Evolutionary conservation across 2,329 filamentous ascomycete species (phyloP).

Genomic region (Allantophomopsis lycopodina): DNA sequence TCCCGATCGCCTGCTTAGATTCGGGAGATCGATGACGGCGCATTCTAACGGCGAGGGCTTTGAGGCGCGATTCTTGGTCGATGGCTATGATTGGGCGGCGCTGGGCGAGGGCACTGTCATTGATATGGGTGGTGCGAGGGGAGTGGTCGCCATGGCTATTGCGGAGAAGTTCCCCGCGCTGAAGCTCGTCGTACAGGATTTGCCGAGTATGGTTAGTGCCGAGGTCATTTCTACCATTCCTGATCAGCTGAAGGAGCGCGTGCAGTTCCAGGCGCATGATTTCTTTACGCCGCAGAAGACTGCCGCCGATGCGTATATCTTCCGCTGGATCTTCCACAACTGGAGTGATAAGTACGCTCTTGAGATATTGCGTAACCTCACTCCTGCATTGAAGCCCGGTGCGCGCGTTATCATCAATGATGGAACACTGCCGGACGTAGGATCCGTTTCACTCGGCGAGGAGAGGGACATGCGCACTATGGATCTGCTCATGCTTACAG

Average conservation of each 20-base stretch:
- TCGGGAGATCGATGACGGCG: constrained; percentile 19
- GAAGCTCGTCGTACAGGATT: constrained; percentile 13
- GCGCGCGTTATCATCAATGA: constrained; percentile 19
- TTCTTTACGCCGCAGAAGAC: constrained; percentile 24
- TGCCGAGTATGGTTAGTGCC: constrained; percentile 5
- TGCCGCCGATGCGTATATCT: constrained; percentile 19
- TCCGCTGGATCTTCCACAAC: constrained; percentile 17
- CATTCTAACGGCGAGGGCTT: constrained; percentile 10
- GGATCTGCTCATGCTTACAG: constrained; percentile 34
- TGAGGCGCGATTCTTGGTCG: constrained; percentile 8
- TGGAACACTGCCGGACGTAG: constrained; percentile 15
- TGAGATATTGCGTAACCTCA: constrained; percentile 7
- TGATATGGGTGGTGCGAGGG: constrained; percentile 15
- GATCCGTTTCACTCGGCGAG: constrained; percentile 9
- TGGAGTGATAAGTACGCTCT: constrained; percentile 10
- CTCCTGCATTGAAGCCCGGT: constrained; percentile 20
- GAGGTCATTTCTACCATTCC: constrained; percentile 8
- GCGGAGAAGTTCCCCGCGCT: constrained; percentile 10
- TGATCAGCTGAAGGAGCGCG: not conserved
- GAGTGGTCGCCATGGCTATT: constrained; percentile 11
- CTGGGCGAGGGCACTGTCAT: constrained; percentile 12
- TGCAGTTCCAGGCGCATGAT: constrained; percentile 17
- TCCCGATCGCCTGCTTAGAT: constrained; percentile 20
- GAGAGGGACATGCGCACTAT: constrained; percentile 28
- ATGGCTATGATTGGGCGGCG: constrained; percentile 11